These are phyloP conservation scores for Termitomyces sp. DNA, from an alignment of 768 basidiomycete genomes.

Conservation along the genomic window DNA sequence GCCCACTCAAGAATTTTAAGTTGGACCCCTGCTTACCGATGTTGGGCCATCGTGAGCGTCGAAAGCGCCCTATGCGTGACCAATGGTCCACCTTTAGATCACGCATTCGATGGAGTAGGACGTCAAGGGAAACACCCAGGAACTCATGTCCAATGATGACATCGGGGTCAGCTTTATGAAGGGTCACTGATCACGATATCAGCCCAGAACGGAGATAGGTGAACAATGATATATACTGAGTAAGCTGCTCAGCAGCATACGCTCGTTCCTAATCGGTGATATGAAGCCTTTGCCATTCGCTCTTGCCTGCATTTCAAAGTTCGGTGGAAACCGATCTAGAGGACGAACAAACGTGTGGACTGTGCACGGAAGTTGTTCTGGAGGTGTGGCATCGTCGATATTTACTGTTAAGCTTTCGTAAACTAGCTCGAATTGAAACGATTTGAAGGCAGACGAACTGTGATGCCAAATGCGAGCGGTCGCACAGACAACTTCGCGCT, in stretches of 20 bases:
- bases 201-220: neutral
- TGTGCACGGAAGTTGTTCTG: slow-evolving; percentile 76
- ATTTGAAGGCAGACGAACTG: slow-evolving; percentile 24
- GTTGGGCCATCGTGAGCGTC: slow-evolving; percentile 75
- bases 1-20: slow-evolving; percentile 74
- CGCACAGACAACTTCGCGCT: slow-evolving; percentile 86
- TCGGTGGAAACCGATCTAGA: slow-evolving; percentile 77
- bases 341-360: slow-evolving; percentile 90
- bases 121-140: slow-evolving; percentile 82
- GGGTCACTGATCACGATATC: slow-evolving; percentile 40
- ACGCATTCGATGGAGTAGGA: slow-evolving; percentile 85
- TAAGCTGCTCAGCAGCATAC: slow-evolving; percentile 77
- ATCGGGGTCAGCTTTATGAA: slow-evolving; percentile 89
- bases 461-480: slow-evolving; percentile 80
- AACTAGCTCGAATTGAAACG: neutral
- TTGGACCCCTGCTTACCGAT: slow-evolving; percentile 84
- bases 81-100: slow-evolving; percentile 90
- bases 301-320: slow-evolving; percentile 70
- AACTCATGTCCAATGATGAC: slow-evolving; percentile 95
- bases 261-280: slow-evolving; percentile 73
- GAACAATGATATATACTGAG: slow-evolving; percentile 43
- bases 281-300: slow-evolving; percentile 63
- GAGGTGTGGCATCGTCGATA: slow-evolving; percentile 89
- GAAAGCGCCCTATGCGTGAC: slow-evolving; percentile 89
- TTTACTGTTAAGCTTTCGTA: slow-evolving; percentile 45